These are phyloP conservation scores for Borovskyia barvae DNA, from an alignment of 208 protist species.

Conservation along the genomic window DNA sequence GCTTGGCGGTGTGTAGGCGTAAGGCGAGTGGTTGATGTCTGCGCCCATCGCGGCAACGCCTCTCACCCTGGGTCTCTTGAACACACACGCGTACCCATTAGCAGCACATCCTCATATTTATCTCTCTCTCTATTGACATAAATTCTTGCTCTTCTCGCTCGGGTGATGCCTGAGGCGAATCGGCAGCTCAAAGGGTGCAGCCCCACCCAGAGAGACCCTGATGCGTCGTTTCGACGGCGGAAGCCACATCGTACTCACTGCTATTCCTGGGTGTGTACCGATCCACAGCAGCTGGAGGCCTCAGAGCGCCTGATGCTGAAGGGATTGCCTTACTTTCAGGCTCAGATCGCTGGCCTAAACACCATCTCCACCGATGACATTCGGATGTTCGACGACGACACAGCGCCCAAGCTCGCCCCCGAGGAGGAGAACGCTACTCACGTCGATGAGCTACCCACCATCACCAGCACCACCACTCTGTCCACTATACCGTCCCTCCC, in stretches of 20 bases:
- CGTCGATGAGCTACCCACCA: not conserved
- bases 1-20: too few species aligned
- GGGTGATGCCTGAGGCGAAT: too few species aligned
- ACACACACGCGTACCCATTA: too few species aligned
- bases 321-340: conserved; percentile 30
- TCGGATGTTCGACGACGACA: conserved; percentile 8
- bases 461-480: not conserved
- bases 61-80: too few species aligned
- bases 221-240: conserved; percentile 1
- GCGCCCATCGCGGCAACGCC: too few species aligned
- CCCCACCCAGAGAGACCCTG: too few species aligned
- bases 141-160: too few species aligned
- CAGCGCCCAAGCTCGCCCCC: not conserved
- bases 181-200: too few species aligned
- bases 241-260: conserved; percentile 30
- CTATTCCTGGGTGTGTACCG: conserved; percentile 40
- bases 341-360: conserved; percentile 42
- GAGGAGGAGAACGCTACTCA: not conserved
- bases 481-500: not conserved
- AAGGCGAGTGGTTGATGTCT: too few species aligned
- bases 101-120: too few species aligned
- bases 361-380: conserved; percentile 56
- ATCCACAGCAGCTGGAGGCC: conserved; percentile 22
- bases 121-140: too few species aligned
- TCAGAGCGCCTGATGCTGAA: conserved; percentile 31